These are phyloP conservation scores for Polygonum aviculare DNA, from an alignment of 148 eudicot genomes.

Conservation along the genomic window DNA sequence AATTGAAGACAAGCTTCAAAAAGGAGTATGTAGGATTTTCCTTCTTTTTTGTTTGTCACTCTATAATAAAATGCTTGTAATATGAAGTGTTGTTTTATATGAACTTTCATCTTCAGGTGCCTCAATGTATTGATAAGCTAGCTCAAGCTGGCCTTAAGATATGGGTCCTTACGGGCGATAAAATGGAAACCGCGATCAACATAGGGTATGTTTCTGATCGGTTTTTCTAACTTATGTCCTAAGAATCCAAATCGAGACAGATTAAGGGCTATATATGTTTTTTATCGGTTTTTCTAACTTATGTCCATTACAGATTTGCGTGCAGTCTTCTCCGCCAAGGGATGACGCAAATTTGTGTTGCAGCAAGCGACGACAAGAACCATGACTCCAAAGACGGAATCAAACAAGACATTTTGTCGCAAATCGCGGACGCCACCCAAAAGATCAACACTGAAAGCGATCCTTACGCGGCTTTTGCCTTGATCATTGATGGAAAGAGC, in stretches of 20 bases:
- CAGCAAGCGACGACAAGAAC: slow-evolving; percentile 32
- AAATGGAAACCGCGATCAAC: slow-evolving; percentile 98
- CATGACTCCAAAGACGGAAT: slow-evolving; percentile 53
- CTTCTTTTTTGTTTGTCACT: background rate
- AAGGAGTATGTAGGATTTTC: slow-evolving; percentile 43
- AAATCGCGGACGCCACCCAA: slow-evolving; percentile 70
- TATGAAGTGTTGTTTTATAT: background rate
- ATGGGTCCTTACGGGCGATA: slow-evolving; percentile 99
- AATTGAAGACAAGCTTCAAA: slow-evolving; percentile 90
- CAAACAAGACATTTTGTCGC: slow-evolving; percentile 56
- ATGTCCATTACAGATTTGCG: slow-evolving; percentile 47
- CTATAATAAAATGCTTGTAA: background rate
- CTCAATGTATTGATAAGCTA: slow-evolving; percentile 93
- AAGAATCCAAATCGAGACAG: too few species aligned
- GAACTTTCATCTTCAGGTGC: slow-evolving; percentile 44
- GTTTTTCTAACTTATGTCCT: background rate
- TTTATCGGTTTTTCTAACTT: background rate
- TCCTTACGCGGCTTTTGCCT: slow-evolving; percentile 88
- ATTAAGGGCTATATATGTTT: background rate
- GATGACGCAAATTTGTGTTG: slow-evolving; percentile 86
- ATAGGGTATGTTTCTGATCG: slow-evolving; percentile 45
- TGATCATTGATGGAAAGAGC: slow-evolving; percentile 85
- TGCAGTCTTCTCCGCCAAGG: slow-evolving; percentile 94
- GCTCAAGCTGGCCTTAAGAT: slow-evolving; percentile 98
- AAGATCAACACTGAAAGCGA: slow-evolving; percentile 82